These are phyloP conservation scores for Boehmeria nivea DNA, from an alignment of 306 rosid genomes.

Conservation along the genomic window DNA sequence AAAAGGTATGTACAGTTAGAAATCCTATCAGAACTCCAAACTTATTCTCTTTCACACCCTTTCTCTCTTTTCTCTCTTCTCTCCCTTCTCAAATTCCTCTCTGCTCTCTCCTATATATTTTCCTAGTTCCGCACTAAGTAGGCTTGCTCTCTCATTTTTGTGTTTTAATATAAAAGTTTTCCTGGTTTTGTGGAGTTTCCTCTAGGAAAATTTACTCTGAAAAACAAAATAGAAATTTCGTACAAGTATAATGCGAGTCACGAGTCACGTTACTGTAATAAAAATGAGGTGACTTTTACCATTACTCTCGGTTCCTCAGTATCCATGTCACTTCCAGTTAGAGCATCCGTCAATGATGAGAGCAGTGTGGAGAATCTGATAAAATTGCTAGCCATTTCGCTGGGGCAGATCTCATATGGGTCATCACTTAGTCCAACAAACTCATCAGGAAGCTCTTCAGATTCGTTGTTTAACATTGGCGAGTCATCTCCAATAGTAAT, in stretches of 20 bases:
- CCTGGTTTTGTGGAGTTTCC: too few species aligned
- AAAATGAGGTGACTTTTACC: slow-evolving; percentile 34
- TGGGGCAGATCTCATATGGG: not conserved
- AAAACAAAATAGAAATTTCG: too few species aligned
- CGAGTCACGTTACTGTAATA: not conserved
- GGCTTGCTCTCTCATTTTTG: too few species aligned
- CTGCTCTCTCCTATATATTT: too few species aligned
- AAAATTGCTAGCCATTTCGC: slow-evolving; percentile 13
- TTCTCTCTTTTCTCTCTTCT: too few species aligned
- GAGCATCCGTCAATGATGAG: slow-evolving; percentile 12
- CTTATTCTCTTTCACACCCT: too few species aligned
- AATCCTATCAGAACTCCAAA: too few species aligned
- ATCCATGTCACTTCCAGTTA: slow-evolving; percentile 31
- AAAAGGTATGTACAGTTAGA: slow-evolving; percentile 1
- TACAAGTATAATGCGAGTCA: slow-evolving; percentile 18
- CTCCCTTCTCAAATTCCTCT: too few species aligned
- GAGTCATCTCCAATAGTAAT: not conserved
- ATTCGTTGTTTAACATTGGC: slow-evolving; percentile 12
- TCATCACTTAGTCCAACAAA: slow-evolving; percentile 9
- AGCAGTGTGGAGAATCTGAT: too few species aligned
- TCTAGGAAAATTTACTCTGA: too few species aligned
- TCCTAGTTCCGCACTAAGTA: too few species aligned
- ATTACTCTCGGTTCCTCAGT: slow-evolving; percentile 21
- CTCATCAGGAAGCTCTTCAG: not conserved
- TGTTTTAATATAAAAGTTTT: too few species aligned